phyloP scores from a whole-genome alignment of 257 asterid genomes.

The Nicotiana noctiflora region DNA sequence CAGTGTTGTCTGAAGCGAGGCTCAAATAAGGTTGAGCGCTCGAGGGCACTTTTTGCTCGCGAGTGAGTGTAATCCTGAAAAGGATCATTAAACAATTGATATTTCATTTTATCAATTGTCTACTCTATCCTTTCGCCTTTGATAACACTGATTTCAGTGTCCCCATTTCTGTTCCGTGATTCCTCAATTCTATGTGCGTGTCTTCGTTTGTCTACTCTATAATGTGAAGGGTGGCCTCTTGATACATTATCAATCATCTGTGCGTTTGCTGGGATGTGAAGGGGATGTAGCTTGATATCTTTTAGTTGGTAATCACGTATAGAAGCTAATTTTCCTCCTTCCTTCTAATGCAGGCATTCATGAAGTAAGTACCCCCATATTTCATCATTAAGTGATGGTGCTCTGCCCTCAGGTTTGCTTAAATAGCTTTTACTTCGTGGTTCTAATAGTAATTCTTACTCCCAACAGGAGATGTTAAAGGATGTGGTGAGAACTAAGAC shows the following conservation, averaged over 20 bases:
- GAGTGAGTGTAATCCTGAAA: no score
- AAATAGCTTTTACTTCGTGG: neutral
- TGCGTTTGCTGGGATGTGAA: neutral
- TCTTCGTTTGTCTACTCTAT: neutral
- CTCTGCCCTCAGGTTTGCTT: neutral
- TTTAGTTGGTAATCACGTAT: neutral
- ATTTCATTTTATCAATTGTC: no score
- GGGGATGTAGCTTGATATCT: neutral
- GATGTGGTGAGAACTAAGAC: conserved; percentile 83
- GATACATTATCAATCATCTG: neutral
- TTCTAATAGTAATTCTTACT: conserved; percentile 7
- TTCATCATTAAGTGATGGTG: neutral
- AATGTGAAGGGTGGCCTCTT: neutral
- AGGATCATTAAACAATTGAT: no score
- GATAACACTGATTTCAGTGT: no score
- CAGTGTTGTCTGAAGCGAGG: no score
- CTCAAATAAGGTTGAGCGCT: no score
- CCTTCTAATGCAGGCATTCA: conserved; percentile 69
- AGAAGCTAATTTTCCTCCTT: conserved; percentile 9
- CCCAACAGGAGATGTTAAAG: conserved; percentile 86
- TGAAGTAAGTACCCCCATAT: conserved; percentile 55
- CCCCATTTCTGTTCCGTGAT: no score
- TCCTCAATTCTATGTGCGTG: neutral
- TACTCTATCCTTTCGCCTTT: no score
- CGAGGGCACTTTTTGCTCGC: no score